Evolutionary conservation across 768 basidiomycete species (phyloP).

Genomic region (Saitozyma podzolica): DNA sequence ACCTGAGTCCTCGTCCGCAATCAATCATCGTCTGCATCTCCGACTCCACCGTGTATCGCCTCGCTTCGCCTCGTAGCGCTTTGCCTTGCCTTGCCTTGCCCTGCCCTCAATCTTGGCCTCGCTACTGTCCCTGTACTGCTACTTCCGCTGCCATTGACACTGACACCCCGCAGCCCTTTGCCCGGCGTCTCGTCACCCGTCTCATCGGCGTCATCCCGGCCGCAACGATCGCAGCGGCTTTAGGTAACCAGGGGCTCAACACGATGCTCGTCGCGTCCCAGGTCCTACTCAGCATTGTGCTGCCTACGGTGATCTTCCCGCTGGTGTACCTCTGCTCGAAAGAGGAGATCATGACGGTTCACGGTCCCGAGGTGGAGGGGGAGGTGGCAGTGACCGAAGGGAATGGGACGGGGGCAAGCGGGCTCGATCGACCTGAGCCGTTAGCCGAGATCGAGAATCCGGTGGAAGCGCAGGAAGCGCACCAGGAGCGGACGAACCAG

Average conservation of each 20-base stretch:
- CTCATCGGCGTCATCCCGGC: slow-evolving; percentile 79
- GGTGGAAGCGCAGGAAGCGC: not conserved
- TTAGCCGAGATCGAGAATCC: not conserved
- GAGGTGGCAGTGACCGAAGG: not conserved
- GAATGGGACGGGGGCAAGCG: not conserved
- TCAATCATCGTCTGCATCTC: too few species aligned
- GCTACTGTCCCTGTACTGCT: not conserved
- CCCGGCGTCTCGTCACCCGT: slow-evolving; percentile 81
- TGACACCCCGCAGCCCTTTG: slow-evolving; percentile 35
- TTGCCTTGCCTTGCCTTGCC: not conserved
- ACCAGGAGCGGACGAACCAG: not conserved
- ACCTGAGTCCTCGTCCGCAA: not conserved
- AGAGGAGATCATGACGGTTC: slow-evolving; percentile 66
- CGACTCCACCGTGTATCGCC: too few species aligned
- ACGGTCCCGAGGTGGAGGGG: slow-evolving; percentile 31
- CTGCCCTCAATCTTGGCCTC: not conserved
- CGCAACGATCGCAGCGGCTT: slow-evolving; percentile 69
- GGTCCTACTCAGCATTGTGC: slow-evolving; percentile 75
- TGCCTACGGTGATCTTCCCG: slow-evolving; percentile 83
- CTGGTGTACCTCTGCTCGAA: slow-evolving; percentile 71
- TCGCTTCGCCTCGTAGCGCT: not conserved
- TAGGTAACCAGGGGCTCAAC: slow-evolving; percentile 71
- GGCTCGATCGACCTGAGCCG: not conserved
- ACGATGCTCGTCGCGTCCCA: slow-evolving; percentile 81
- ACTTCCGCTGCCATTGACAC: too few species aligned